These are phyloP conservation scores for Dentipellis fragilis DNA, from an alignment of 768 basidiomycete genomes.

Conservation along the genomic window DNA sequence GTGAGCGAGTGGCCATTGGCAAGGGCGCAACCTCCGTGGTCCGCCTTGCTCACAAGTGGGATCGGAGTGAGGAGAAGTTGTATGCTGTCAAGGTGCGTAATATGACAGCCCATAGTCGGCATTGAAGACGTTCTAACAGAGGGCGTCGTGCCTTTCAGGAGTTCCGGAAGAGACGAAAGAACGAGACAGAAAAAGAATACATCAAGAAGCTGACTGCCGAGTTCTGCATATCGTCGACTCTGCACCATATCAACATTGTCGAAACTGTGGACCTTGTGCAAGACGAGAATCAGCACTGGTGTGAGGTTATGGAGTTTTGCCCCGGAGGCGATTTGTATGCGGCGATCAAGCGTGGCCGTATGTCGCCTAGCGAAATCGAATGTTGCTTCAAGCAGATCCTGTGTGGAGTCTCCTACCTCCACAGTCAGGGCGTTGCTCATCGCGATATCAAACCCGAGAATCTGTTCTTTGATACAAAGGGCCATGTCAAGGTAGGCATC, in stretches of 20 bases:
- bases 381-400: conserved; percentile 98
- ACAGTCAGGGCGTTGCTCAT: conserved; percentile 95
- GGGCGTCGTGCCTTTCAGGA: conserved; percentile 44
- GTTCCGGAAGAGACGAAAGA: conserved; percentile 96
- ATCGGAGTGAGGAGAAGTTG: conserved; percentile 88
- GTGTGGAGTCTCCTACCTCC: conserved; percentile 80
- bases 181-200: conserved; percentile 98
- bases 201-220: conserved; percentile 99
- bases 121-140: background rate
- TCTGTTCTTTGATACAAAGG: conserved; percentile 84
- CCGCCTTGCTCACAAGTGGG: conserved; percentile 97
- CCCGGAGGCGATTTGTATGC: conserved; percentile 97
- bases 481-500: conserved; percentile 77
- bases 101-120: background rate
- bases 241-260: conserved; percentile 91
- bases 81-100: conserved; percentile 89
- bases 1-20: conserved; percentile 93
- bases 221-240: conserved; percentile 94
- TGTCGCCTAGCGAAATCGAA: conserved; percentile 88
- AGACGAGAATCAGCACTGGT: conserved; percentile 94
- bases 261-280: conserved; percentile 99
- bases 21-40: conserved; percentile 99
- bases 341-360: conserved; percentile 94
- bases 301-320: conserved; percentile 99
- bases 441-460: conserved; percentile 99